Conservation (phyloP, 78 protist genomes). For the Bodo saltans region DNA sequence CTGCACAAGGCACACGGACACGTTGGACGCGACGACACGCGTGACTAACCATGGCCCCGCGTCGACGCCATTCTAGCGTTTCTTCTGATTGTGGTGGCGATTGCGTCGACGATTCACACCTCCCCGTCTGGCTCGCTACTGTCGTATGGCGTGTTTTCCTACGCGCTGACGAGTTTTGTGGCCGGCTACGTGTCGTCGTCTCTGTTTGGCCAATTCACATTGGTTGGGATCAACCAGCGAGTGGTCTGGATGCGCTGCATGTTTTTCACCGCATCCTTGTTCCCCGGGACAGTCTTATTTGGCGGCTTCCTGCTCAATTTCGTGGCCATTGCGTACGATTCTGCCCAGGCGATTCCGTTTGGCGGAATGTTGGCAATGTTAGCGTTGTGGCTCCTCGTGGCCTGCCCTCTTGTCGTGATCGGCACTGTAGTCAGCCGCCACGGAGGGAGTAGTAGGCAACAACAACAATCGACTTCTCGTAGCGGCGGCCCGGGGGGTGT, state of each 20-base stretch:
- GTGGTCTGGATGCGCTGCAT: conserved; percentile 62
- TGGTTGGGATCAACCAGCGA: conserved; percentile 3
- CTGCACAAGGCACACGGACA: too few relatives aligned
- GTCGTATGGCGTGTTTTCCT: conserved; percentile 39
- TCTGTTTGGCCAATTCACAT: conserved; percentile 39
- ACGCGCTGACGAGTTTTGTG: conserved; percentile 49
- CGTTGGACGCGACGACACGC: too few relatives aligned
- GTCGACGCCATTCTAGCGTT: too few relatives aligned
- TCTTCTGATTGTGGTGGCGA: conserved; percentile 42
- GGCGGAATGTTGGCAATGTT: conserved; percentile 12
- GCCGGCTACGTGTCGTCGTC: conserved; percentile 50
- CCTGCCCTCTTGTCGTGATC: conserved; percentile 69
- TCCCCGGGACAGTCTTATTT: conserved; percentile 28
- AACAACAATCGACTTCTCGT: neutral
- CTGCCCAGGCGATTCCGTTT: conserved; percentile 42
- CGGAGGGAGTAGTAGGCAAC: neutral
- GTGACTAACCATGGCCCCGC: too few relatives aligned
- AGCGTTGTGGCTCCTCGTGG: conserved; percentile 60
- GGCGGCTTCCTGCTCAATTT: conserved; percentile 48
- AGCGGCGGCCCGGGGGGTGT: too few relatives aligned
- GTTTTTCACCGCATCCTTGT: conserved; percentile 47
- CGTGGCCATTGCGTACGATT: conserved; percentile 53
- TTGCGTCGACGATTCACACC: conserved; percentile 37
- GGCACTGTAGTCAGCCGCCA: conserved; percentile 80
- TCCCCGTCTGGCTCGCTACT: conserved; percentile 53